Evolutionary conservation across 179 eudicot species (phyloP), one percentile per base, ranked within the genome.

Genomic region (Beta corolliflora): DNA sequence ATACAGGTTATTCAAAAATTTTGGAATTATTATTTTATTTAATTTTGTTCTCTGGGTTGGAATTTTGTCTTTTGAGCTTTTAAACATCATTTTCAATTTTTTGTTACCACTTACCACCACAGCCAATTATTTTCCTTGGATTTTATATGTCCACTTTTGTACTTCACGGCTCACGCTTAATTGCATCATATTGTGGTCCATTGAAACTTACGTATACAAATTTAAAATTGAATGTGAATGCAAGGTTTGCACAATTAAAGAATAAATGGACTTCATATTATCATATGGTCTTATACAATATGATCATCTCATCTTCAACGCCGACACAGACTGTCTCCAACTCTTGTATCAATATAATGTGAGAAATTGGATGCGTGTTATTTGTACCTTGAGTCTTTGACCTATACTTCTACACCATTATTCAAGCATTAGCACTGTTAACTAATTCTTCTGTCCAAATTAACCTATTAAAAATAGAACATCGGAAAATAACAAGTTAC

Each of bases 1-100:
- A 83, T 87, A 83, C 83, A 50, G 74, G 78, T 80, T 46, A 61
- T n/a, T 83, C 82, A 68, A 72, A 19, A 64, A 18, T 73, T 65
- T 56, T 61, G 80, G 45, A 48, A 75, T 68, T 41, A 48, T 74
- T 55, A 36, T 69, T 18, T 8, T 69, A 5, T 29, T 18, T 36
- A 16, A 31, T 59, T 76, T 73, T 61, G 21, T 29, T 23, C 18
- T 36, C 41, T 53, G 46, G 45, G 23, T 48, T 7, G 63, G 21
- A 64, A 60, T 25, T 44, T 25, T 46, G 66, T 52, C 16, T 23
- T 59, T 75, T 46, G 76, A 36, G 41, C 41, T 36, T 36, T 36
- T 36, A 36, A 67, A 53, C 18, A 41, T 66, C 61, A 80, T 54
- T 79, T 77, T 56, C 5, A 25, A 29, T 36, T 55, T n/a, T 44